Percentiles rank a stretch among this genome's conserved stretches.
Conservation (phyloP, 2,329 filamentous ascomycete species). For the Penicillium brasilianum region DNA sequence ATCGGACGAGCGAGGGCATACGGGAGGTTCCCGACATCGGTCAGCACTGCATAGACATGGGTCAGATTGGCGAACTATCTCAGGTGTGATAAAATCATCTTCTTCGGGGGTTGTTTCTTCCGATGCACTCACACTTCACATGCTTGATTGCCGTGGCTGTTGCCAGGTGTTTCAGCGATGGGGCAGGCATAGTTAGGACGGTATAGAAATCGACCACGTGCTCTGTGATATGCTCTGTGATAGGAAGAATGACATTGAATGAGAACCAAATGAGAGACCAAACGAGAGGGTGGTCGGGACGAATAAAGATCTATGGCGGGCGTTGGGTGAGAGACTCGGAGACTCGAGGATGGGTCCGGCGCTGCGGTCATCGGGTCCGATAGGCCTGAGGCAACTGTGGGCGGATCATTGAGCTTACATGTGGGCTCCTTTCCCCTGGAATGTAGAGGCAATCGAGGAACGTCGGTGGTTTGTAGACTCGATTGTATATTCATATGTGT, state of each 20-base stretch:
- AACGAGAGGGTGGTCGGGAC: not conserved
- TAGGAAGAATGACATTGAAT: slow-evolving; percentile 24
- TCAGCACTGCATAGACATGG: slow-evolving; percentile 54
- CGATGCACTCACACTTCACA: slow-evolving; percentile 40
- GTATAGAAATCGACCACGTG: slow-evolving; percentile 13
- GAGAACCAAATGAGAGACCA: slow-evolving; percentile 1
- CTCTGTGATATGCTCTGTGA: not conserved
- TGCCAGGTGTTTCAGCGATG: slow-evolving; percentile 43
- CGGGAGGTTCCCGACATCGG: slow-evolving; percentile 73
- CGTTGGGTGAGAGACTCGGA: not conserved
- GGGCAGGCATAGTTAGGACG: slow-evolving; percentile 38
- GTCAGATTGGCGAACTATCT: not conserved
- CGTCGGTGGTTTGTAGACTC: not conserved
- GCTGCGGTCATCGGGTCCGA: slow-evolving; percentile 2
- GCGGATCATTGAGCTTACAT: not conserved
- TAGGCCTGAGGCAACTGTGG: not conserved
- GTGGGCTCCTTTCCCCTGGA: not conserved
- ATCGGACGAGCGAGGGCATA: slow-evolving; percentile 70
- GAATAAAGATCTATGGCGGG: not conserved
- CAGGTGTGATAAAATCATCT: not conserved
- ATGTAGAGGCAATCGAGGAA: not conserved
- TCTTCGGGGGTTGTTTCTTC: not conserved
- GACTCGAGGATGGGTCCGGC: slow-evolving; percentile 1
- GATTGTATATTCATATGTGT: not conserved
- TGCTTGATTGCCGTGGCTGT: slow-evolving; percentile 44